Conservation (phyloP, 2,329 filamentous ascomycete genomes). For the Arthrobotrys megalospora region DNA sequence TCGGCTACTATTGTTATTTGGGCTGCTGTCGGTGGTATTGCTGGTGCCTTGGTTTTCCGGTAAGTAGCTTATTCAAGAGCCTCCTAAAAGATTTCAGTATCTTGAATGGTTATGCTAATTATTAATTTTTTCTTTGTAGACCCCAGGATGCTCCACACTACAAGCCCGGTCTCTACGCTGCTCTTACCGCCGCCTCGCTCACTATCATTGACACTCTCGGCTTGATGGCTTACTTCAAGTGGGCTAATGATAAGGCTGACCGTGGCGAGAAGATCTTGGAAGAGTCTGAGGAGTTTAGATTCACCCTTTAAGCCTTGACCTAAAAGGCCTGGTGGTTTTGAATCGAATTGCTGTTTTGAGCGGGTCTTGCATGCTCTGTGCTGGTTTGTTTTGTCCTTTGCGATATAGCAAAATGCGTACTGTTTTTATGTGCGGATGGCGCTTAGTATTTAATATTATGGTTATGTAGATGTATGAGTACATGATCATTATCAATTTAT, state of each 20-base stretch:
- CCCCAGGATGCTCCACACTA: slow-evolving; percentile 49
- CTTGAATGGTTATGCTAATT: neutral
- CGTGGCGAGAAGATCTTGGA: slow-evolving; percentile 44
- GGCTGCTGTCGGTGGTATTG: slow-evolving; percentile 84
- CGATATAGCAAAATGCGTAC: too few species aligned
- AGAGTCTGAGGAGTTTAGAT: slow-evolving; percentile 51
- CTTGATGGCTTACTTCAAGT: slow-evolving; percentile 44
- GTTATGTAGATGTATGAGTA: neutral
- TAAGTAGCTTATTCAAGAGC: slow-evolving; percentile 55
- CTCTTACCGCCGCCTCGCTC: slow-evolving; percentile 35
- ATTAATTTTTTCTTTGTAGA: slow-evolving; percentile 23
- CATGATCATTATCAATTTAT: slow-evolving; percentile 10
- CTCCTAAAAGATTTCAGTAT: neutral
- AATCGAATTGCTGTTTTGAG: neutral
- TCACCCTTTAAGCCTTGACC: slow-evolving; percentile 27
- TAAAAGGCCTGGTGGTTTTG: too few species aligned
- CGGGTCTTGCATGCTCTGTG: neutral
- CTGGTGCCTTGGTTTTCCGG: slow-evolving; percentile 80
- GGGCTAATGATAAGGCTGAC: slow-evolving; percentile 42
- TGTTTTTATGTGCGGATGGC: neutral
- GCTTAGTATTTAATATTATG: neutral
- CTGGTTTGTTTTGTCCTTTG: neutral
- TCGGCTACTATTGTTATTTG: slow-evolving; percentile 82
- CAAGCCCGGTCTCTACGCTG: slow-evolving; percentile 44
- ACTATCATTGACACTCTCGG: slow-evolving; percentile 40